A percentile compares a stretch with the other conserved stretches of the same genome.
These are phyloP conservation scores for Primulina eburnea DNA, from an alignment of 257 asterid genomes.

Conservation along the genomic window DNA sequence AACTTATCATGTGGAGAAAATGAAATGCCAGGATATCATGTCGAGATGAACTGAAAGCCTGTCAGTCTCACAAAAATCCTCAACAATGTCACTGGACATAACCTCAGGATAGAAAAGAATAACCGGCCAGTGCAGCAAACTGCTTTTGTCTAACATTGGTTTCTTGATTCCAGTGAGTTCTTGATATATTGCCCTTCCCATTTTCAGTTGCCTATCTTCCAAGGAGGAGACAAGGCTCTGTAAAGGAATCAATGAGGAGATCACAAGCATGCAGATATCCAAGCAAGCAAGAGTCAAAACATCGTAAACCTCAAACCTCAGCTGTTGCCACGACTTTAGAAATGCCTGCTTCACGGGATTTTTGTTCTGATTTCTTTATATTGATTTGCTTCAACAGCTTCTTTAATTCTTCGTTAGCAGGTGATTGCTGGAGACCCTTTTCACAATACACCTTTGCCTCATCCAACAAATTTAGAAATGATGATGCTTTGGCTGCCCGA, in stretches of 20 bases:
- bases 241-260: constrained; percentile 24
- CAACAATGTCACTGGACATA: constrained; percentile 89
- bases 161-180: constrained; percentile 82
- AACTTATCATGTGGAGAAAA: constrained; percentile 11
- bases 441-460: constrained; percentile 68
- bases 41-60: constrained; percentile 74
- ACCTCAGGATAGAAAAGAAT: constrained; percentile 79
- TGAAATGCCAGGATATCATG: constrained; percentile 66
- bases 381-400: constrained; percentile 65
- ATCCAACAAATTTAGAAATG: constrained; percentile 64
- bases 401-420: constrained; percentile 68
- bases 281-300: constrained; percentile 4
- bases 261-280: constrained; percentile 18
- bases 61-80: constrained; percentile 91
- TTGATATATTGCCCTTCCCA: constrained; percentile 80
- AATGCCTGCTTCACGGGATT: constrained; percentile 51
- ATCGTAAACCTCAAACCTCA: constrained; percentile 46
- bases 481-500: constrained; percentile 80
- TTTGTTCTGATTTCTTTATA: constrained; percentile 40
- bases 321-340: constrained; percentile 62
- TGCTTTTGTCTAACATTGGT: constrained; percentile 62
- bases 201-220: constrained; percentile 58
- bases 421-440: constrained; percentile 69
- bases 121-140: constrained; percentile 94
- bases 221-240: constrained; percentile 74